phyloP scores from a whole-genome alignment of 2,329 filamentous ascomycete species.

The Fusarium oligoseptatum region DNA sequence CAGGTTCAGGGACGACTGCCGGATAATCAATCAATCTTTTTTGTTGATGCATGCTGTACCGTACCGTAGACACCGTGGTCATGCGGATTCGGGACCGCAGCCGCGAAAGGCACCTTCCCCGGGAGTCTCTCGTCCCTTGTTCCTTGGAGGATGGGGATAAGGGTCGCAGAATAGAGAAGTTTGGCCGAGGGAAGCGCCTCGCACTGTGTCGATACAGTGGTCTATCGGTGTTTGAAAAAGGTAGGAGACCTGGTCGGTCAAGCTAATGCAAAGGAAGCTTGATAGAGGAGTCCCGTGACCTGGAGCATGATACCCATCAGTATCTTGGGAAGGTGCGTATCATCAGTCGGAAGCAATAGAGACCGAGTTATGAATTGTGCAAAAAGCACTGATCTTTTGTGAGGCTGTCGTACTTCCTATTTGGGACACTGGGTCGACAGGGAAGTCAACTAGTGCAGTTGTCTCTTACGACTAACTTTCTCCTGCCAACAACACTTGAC shows the following conservation, averaged over 20 bases:
- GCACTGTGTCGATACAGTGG: slow-evolving; percentile 25
- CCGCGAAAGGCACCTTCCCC: slow-evolving; percentile 11
- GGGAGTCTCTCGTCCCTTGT: background rate
- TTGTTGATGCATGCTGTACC: background rate
- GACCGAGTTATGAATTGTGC: background rate
- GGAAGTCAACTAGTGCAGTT: background rate
- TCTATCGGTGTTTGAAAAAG: slow-evolving; percentile 5
- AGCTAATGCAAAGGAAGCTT: background rate
- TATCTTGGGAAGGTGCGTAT: background rate
- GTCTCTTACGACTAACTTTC: background rate
- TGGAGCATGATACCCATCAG: background rate
- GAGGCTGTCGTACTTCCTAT: background rate
- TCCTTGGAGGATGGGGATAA: slow-evolving; percentile 8
- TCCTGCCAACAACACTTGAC: background rate
- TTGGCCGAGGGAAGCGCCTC: slow-evolving; percentile 26
- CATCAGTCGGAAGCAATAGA: background rate
- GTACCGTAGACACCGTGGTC: background rate
- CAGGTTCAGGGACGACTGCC: background rate
- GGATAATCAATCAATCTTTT: background rate
- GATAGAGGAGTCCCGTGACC: background rate
- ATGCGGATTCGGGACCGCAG: slow-evolving; percentile 2
- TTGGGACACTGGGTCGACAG: background rate
- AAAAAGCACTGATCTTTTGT: slow-evolving; percentile 1
- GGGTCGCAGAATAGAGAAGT: background rate
- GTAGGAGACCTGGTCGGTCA: background rate